Base-by-base conservation (phyloP, 768 basidiomycete genomes). In the Xerocomellus dryophilus region DNA sequence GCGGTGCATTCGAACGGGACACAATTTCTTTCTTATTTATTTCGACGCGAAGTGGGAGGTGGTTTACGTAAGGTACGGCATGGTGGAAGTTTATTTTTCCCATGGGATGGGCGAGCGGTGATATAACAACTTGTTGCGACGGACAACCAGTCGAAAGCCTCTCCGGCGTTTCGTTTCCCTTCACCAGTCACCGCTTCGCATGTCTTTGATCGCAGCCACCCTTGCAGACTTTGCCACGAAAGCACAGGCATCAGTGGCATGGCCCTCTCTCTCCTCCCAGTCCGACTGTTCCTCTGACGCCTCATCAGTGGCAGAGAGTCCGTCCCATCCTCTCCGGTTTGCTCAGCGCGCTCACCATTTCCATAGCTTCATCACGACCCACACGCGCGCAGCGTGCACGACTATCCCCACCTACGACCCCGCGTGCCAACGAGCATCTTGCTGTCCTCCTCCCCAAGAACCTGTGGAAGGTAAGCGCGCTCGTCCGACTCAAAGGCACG, bases 401-500 rank as follows among this genome's bases (percentile, higher is more conserved):
- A 56, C 61, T 48, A 18, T 47, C 52, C 17, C 61, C 55, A 1
- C 38, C 66, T 0, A 61, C 64, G 27, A 53, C 63, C 17, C 65
- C 61, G 4, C 71, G 71, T 0, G 56, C 58, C 50, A 88, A 90
- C 68, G 85, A 90, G 69, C 88, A 91, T 61, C 80, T 92, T 25
- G 90, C 90, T 20, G 86, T 91, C 27, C 75, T 90, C 12, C 79
- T 91, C 40, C 80, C 82, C 23, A 82, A 75, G 64, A 71, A 74
- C 48, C 78, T 89, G 36, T 92, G 90, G 90, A 91, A 91, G 83
- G 85, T 83, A 23, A 35, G 73, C 61, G 21, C 41, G 18, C 29
- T 34, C 47, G 42, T 43, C 47, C 25, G 27, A 32, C 11, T 20
- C 15, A 2, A 50, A 48, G 36, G 55, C 47, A 18, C 45, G 43